Percentiles rank a stretch among this genome's conserved stretches.
Conservation (phyloP, 495 filamentous ascomycete species). For the Penicillium cinerascens region DNA sequence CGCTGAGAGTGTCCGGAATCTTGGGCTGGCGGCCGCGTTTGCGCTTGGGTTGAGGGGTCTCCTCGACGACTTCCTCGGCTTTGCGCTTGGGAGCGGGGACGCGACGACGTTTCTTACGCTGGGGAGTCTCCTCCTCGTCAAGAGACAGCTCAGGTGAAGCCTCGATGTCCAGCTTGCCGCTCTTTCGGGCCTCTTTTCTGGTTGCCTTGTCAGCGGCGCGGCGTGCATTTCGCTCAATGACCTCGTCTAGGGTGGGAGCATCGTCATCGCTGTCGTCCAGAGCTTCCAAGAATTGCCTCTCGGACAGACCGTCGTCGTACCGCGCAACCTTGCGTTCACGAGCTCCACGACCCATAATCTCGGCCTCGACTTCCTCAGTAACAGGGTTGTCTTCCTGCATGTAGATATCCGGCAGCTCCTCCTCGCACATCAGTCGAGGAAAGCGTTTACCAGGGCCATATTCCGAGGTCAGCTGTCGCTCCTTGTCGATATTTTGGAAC, state of each 20-base stretch:
- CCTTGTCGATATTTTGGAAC: slow-evolving; percentile 77
- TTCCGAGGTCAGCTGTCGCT: slow-evolving; percentile 55
- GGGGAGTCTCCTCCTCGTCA: slow-evolving; percentile 72
- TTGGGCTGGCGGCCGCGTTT: slow-evolving; percentile 78
- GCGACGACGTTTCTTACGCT: slow-evolving; percentile 69
- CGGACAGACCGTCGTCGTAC: slow-evolving; percentile 96
- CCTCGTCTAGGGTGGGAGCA: slow-evolving; percentile 69
- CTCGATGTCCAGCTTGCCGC: slow-evolving; percentile 44
- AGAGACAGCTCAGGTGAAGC: slow-evolving; percentile 72
- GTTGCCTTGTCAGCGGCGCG: slow-evolving; percentile 70
- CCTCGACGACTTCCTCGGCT: slow-evolving; percentile 73
- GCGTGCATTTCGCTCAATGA: slow-evolving; percentile 84
- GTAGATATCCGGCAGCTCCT: slow-evolving; percentile 91
- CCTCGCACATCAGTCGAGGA: slow-evolving; percentile 81
- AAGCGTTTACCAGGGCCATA: slow-evolving; percentile 69
- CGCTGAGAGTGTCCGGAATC: slow-evolving; percentile 49
- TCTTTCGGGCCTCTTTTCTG: slow-evolving; percentile 23
- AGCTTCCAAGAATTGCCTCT: slow-evolving; percentile 92
- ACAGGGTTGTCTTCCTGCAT: slow-evolving; percentile 79
- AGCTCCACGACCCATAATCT: slow-evolving; percentile 80
- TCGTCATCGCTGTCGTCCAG: slow-evolving; percentile 91
- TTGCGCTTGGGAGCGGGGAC: slow-evolving; percentile 82
- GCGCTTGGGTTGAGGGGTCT: slow-evolving; percentile 72
- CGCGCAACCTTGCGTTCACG: slow-evolving; percentile 89
- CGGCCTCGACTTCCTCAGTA: slow-evolving; percentile 71